Percentiles rank a stretch among this genome's conserved stretches.
Evolutionary conservation across 768 basidiomycete species (phyloP).

Genomic region (Pulveroboletus ravenelii): DNA sequence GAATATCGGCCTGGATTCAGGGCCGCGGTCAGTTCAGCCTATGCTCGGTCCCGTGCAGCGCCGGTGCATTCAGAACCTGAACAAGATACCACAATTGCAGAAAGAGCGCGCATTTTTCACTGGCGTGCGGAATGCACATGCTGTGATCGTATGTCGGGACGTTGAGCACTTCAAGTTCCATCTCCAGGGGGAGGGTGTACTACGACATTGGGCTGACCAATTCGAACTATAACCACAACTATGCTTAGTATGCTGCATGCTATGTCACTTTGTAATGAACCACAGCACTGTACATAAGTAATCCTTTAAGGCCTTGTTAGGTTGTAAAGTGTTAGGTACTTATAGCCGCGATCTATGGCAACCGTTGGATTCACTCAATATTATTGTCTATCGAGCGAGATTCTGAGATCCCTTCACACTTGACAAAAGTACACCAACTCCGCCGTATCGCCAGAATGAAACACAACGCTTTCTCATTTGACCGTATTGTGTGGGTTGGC

Average conservation of each 20-base stretch:
- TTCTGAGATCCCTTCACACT: neutral
- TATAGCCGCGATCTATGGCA: neutral
- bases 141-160: slow-evolving; percentile 66
- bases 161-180: slow-evolving; percentile 55
- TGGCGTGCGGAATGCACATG: slow-evolving; percentile 61
- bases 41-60: slow-evolving; percentile 54
- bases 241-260: neutral
- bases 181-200: slow-evolving; percentile 55
- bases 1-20: slow-evolving; percentile 1
- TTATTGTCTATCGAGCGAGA: neutral
- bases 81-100: slow-evolving; percentile 60
- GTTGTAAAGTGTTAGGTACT: neutral
- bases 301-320: neutral
- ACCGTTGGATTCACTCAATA: neutral
- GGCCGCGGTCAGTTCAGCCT: slow-evolving; percentile 32
- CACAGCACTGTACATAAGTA: neutral
- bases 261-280: neutral
- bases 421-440: slow-evolving; percentile 4
- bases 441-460: slow-evolving; percentile 1
- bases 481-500: slow-evolving; percentile 10
- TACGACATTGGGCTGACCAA: slow-evolving; percentile 68
- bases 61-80: slow-evolving; percentile 54
- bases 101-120: slow-evolving; percentile 68
- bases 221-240: slow-evolving; percentile 39
- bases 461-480: neutral